Evolutionary conservation across 257 asterid genomes (phyloP), one percentile per base, ranked within the genome.

Genomic region (Solanum clarkiae): DNA sequence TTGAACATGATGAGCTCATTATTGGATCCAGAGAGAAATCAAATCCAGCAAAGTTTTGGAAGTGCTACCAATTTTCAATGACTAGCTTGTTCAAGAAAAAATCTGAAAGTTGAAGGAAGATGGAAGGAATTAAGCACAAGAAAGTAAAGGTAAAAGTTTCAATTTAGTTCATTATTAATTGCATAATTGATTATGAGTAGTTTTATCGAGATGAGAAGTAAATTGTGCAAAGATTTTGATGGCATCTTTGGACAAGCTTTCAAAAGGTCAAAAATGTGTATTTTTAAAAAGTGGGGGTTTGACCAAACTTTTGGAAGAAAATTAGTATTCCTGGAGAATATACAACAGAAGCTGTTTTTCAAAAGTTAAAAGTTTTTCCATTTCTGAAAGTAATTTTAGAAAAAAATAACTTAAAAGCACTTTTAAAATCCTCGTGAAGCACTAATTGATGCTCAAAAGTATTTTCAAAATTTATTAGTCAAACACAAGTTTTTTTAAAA

Each of bases 1-100:
- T 80, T 88, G 85, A 91, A 86, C 55, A 42, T 71, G 80, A 54
- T 86, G 85, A 53, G 84, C 74, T 80, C 93, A 6, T 13, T 88
- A 42, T 18, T 70, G 89, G 94, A 89, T 86, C 83, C 93, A 0
- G 93, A 88, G 16, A 40, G 26, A 18, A 70, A 70, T 60, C 91
- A 90, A 53, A 91, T 80, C 62, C 88, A 44, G 32, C 91, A 56
- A 86, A 88, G 29, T 87, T 93, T 89, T 85, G 94, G 93, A 81
- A 90, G 89, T 68, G 89, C 87, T 26, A 79, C 20, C 32, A 85
- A 79, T 84, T 93, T 88, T 66, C 92, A 89, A 80, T 91, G 91
- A 90, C 29, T 2, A 32, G 11, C 22, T 9, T 5, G 16, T 15
- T 57, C 74, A 60, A 81, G 47, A n/a, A 69, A 4, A 22, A 70